Evolutionary conservation across 2,329 filamentous ascomycete species (phyloP), one percentile per base, ranked within the genome.

Genomic region (Calonectria multiphialidica): DNA sequence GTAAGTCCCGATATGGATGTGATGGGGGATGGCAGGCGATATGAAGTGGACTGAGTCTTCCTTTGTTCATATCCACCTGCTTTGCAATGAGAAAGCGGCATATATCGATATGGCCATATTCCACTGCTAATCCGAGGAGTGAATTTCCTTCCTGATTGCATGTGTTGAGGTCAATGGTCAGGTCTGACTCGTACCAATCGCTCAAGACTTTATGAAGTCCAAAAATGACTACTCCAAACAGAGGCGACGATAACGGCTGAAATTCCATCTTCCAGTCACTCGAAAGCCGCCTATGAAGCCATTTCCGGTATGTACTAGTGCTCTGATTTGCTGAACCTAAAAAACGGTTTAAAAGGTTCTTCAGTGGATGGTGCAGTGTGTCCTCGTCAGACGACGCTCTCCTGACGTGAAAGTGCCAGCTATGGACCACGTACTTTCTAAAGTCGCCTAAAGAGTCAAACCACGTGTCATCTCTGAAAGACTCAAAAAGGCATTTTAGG

Each of bases 401-500:
- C n/a, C n/a, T n/a, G n/a, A 61, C 4, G 12, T 42, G 33, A 2
- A 16, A 4, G 13, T 16, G 13, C 49, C 23, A 33, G 28, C n/a
- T n/a, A n/a, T n/a, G n/a, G n/a, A n/a, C n/a, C n/a, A n/a, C n/a
- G n/a, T n/a, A n/a, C n/a, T n/a, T n/a, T n/a, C n/a, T n/a, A n/a
- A n/a, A n/a, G n/a, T n/a, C n/a, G n/a, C n/a, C n/a, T n/a, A n/a
- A n/a, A n/a, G n/a, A n/a, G n/a, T n/a, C n/a, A n/a, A n/a, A n/a
- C n/a, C n/a, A n/a, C n/a, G n/a, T n/a, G n/a, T n/a, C n/a, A n/a
- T n/a, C n/a, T n/a, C n/a, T n/a, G n/a, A n/a, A n/a, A n/a, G n/a
- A n/a, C n/a, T n/a, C n/a, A 49, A 50, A 59, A 15, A 73, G 55
- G 18, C 45, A 70, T 42, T 73, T 70, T 0, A 73, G n/a, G n/a